phyloP scores from a whole-genome alignment of 2,329 filamentous ascomycete genomes.

The Pseudonectria foliicola region DNA sequence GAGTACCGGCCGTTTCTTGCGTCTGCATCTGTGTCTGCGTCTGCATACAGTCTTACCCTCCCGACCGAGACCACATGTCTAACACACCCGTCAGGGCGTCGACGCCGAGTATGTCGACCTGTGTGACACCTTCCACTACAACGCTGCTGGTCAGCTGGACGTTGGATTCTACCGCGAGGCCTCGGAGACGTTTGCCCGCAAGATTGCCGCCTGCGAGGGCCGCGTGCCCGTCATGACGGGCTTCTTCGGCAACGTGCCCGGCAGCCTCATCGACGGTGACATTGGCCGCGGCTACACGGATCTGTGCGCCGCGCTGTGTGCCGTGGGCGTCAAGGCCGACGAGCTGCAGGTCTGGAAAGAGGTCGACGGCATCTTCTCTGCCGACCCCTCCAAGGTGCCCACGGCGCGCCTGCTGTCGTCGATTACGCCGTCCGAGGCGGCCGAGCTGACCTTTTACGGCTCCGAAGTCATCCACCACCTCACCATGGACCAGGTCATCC shows the following conservation, averaged over 20 bases:
- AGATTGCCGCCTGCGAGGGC: constrained; percentile 57
- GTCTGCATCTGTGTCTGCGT: too few species aligned
- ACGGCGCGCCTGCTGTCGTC: constrained; percentile 82
- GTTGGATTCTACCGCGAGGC: constrained; percentile 64
- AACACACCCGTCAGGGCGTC: constrained; percentile 48
- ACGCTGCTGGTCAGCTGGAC: constrained; percentile 52
- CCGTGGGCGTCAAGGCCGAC: constrained; percentile 77
- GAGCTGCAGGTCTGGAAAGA: constrained; percentile 99
- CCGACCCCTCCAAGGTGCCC: constrained; percentile 82
- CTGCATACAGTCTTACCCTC: too few species aligned
- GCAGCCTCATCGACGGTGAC: constrained; percentile 78
- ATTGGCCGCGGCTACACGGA: constrained; percentile 96
- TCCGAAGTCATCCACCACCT: constrained; percentile 98
- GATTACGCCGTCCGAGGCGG: constrained; percentile 91
- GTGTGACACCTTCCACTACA: constrained; percentile 69
- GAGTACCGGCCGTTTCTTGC: constrained; percentile 11
- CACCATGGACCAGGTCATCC: constrained; percentile 95
- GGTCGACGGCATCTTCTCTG: constrained; percentile 86
- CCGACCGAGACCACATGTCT: constrained; percentile 11
- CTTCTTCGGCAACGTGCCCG: constrained; percentile 90
- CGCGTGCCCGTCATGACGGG: constrained; percentile 78
- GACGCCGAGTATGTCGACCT: constrained; percentile 87
- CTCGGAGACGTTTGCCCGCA: constrained; percentile 52
- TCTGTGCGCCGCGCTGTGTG: constrained; percentile 84
- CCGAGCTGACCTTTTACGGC: constrained; percentile 89